Evolutionary conservation across 495 filamentous ascomycete species (phyloP), one percentile per base, ranked within the genome.

Genomic region (Penicillium herquei): DNA sequence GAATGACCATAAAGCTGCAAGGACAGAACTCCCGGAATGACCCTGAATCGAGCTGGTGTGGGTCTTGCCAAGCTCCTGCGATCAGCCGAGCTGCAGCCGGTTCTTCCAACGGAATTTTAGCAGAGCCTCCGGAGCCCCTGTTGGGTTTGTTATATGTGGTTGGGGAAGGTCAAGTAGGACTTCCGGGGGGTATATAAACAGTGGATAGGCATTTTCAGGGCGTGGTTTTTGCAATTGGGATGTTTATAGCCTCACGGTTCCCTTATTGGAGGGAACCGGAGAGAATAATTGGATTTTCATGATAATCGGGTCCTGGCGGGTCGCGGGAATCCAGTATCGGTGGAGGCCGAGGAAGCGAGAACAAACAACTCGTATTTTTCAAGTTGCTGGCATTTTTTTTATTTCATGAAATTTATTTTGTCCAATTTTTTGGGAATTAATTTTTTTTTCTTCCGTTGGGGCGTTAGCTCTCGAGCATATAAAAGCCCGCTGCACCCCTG

Each of bases 31-130:
- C 32, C 49, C 61, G 54, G 57, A 59, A 56, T 41, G 39, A 58
- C 58, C 58, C 59, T 55, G 50, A 49, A 59, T 57, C 45, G 55
- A 68, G 65, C 65, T 68, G 59, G 50, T 68, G 65, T 66, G 63
- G 65, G 65, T 66, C 65, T 13, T 53, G 64, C 63, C 65, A 63
- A 68, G 57, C 52, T 57, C 42, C 55, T 62, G 62, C 55, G 63
- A 64, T 54, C 61, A 61, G 55, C 57, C 65, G 49, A 57, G 46
- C 58, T 66, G 56, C 55, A 56, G 51, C 58, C 41, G 55, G 54
- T 51, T 49, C 32, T 45, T 54, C 39, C 50, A 40, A 49, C 51
- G 44, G 62, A 62, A 53, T 52, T 49, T 39, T 11, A 49, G 50
- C 56, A 63, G 59, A 66, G 65, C 62, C 65, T 62, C 62, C 51